Base-by-base conservation (phyloP, 2,329 filamentous ascomycete genomes). In the Botrytis byssoidea region DNA sequence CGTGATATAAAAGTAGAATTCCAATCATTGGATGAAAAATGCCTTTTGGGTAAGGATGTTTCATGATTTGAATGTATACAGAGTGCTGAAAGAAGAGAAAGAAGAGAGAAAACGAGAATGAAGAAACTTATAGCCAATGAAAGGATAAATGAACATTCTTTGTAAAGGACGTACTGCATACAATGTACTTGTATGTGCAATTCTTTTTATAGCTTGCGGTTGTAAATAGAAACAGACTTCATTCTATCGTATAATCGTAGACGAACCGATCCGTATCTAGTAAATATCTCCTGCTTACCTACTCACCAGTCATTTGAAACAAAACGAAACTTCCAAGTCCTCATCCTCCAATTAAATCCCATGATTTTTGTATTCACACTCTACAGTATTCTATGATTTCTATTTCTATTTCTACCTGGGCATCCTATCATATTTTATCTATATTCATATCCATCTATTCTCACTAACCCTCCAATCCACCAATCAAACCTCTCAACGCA, bases 11-110 rank as follows among this genome's bases (percentile, higher is more conserved):
- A 51, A 74, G 51, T 72, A 20, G 59, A 64, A 63, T 66, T 40
- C 22, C 42, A 72, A 70, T 71, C 44, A 79, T 80, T 80, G 78
- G 79, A 77, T 68, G 74, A 73, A 74, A 57, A 55, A 70, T 71
- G 76, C 70, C 25, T n/a, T 76, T 75, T 73, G 55, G 51, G 40
- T 46, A 20, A 73, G 40, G 22, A 71, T 74, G 78, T 79, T 78
- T 79, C 78, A 79, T 75, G 64, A 57, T 67, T 40, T 42, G 35
- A 37, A 37, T 40, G 65, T 67, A 29, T 8, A 42, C 0, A 14
- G 18, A 8, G 48, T n/a, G 25, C 10, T 18, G 42, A 22, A 10
- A 22, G 64, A 40, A 37, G 40, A 35, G 40, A 44, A 4, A 66
- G 18, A 35, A 46, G 29, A n/a, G 40, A n/a, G 10, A 12, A n/a